Evolutionary conservation across 352 stramenopile species (phyloP), one percentile per base, ranked within the genome.

Genomic region (Sclerospora graminicola): DNA sequence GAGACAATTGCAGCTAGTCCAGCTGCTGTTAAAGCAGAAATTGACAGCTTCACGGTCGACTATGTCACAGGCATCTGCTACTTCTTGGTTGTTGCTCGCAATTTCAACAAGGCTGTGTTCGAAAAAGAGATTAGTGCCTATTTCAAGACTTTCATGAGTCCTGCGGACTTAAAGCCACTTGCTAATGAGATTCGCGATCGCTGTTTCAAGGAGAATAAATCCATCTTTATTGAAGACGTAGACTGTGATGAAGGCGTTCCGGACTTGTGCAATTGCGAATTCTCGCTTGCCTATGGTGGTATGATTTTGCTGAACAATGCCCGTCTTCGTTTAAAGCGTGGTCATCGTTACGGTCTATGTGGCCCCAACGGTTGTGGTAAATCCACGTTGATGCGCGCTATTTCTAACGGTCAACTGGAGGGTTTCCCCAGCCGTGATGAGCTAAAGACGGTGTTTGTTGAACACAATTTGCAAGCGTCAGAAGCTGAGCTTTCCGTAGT

Each of bases 211-310:
- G 80, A 90, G 58, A 89, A 90, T 72, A 92, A 92, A 70, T 66
- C 65, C 32, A 91, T 92, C 62, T 81, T 89, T 45, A 92, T 94
- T 41, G 93, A 98, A 47, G 94, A 98, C 43, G 88, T 98, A 7
- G 76, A 98, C 64, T 97, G 96, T 29, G 95, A 98, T 24, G 92
- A 98, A 52, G 91, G 95, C 69, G 89, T 95, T 43, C 94, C 97
- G 29, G 90, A 98, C 60, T 73, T 99, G 5, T 99, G 96, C 66
- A 97, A 99, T 84, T 98, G 95, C 61, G 89, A 97, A 63, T 99
- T 99, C 71, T 98, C 95, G 51, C 83, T 99, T 38, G 96, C 96
- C 4, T 93, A 95, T 63, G 84, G 82, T 80, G 86, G 88, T 66
- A 94, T 93, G 69, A 91, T 94, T 51, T 51, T 97, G 52, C 63